Conservation (phyloP, 116 monocot genomes). For the Iris pallida region DNA sequence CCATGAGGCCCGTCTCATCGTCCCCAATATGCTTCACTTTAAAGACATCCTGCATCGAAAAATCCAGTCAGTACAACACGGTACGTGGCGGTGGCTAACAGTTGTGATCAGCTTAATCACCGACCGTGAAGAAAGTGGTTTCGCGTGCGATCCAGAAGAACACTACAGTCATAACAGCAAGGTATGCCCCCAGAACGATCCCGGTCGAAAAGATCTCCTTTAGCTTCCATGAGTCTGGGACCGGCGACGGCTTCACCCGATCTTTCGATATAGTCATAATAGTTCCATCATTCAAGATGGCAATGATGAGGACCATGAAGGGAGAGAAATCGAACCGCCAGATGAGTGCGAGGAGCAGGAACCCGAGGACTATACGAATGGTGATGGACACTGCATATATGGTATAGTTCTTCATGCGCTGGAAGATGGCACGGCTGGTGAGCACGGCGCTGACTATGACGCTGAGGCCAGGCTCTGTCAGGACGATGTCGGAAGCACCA, state of each 20-base stretch:
- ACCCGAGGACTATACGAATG: conserved; percentile 55
- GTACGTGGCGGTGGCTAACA: no score
- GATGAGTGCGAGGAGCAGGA: conserved; percentile 68
- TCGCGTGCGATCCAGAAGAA: conserved; percentile 75
- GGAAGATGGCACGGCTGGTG: conserved; percentile 81
- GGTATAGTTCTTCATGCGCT: conserved; percentile 82
- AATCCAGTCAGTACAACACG: no score
- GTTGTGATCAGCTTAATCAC: no score
- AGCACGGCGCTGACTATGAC: conserved; percentile 80
- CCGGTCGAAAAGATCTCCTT: conserved; percentile 90
- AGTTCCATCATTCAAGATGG: conserved; percentile 94
- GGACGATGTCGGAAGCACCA: conserved; percentile 80
- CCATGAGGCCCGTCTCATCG: conserved; percentile 31
- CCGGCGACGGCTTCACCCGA: conserved; percentile 79
- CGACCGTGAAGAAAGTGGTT: conserved; percentile 64
- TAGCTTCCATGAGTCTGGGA: conserved; percentile 93
- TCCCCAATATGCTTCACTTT: conserved; percentile 37
- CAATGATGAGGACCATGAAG: conserved; percentile 97
- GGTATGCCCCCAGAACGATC: conserved; percentile 73
- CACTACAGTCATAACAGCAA: conserved; percentile 67
- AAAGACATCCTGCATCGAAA: conserved; percentile 28
- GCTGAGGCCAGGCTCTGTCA: conserved; percentile 80
- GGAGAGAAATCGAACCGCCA: conserved; percentile 92
- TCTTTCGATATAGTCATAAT: conserved; percentile 99
- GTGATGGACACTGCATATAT: conserved; percentile 75